Evolutionary conservation across 176 grass and related monocot species (phyloP).

Genomic region (bread wheat (Triticum aestivum)): IWGSC_CS_RefSeq_v2.1 NC_057811.1:601067-601566

Average conservation of each 20-base stretch:
- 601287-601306: conserved; percentile 16
- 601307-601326: background rate
- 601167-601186: background rate
- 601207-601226: accelerated
- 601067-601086: too few relatives aligned
- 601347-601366: too few relatives aligned
- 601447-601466: background rate
- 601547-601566: background rate
- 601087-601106: too few relatives aligned
- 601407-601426: conserved; percentile 18
- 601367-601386: too few relatives aligned
- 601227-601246: conserved; percentile 18
- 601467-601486: background rate
- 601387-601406: too few relatives aligned
- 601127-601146: background rate
- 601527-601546: background rate
- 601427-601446: background rate
- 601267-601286: background rate
- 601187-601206: accelerated
- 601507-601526: background rate
- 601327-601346: too few relatives aligned
- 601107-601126: background rate
- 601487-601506: background rate
- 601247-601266: background rate
- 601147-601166: conserved; percentile 19